Conservation (phyloP, 495 filamentous ascomycete genomes). For the Penicillium tannophilum region DNA sequence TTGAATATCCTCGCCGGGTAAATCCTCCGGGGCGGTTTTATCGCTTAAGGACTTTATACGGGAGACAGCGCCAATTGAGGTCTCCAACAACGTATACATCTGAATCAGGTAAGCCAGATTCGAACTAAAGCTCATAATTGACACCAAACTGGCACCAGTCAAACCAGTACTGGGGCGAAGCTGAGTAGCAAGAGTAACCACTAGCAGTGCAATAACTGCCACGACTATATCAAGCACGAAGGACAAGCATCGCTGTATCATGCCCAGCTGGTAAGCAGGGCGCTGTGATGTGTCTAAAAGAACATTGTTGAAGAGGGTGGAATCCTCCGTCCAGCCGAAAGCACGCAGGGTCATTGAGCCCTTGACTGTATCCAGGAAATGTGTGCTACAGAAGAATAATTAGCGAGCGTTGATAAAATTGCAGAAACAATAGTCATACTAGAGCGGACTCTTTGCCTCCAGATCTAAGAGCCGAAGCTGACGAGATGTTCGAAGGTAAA, state of each 20-base stretch:
- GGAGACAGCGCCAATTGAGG: not conserved
- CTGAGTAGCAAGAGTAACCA: not conserved
- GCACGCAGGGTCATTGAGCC: not conserved
- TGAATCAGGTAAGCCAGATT: not conserved
- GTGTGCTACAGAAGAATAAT: not conserved
- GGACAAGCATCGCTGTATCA: constrained; percentile 2
- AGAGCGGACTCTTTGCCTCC: constrained; percentile 3
- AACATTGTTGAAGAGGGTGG: not conserved
- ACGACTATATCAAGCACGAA: not conserved
- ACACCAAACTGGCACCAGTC: constrained; percentile 3
- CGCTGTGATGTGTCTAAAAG: constrained; percentile 3
- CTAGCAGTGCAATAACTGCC: constrained; percentile 1
- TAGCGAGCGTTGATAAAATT: not conserved
- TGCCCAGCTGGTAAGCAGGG: not conserved
- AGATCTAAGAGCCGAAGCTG: not conserved
- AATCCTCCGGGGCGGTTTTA: not conserved
- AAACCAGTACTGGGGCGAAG: constrained; percentile 1
- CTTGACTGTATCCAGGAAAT: constrained; percentile 1
- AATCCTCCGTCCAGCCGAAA: not conserved
- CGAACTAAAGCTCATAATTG: not conserved
- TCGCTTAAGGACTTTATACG: not conserved
- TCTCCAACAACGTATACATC: not conserved
- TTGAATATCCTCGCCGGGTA: not conserved
- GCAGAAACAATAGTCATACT: not conserved
- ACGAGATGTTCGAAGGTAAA: constrained; percentile 3